Evolutionary conservation across 129 eudicot genomes (phyloP).

Genomic region (Rutidosis leptorrhynchoides): DNA sequence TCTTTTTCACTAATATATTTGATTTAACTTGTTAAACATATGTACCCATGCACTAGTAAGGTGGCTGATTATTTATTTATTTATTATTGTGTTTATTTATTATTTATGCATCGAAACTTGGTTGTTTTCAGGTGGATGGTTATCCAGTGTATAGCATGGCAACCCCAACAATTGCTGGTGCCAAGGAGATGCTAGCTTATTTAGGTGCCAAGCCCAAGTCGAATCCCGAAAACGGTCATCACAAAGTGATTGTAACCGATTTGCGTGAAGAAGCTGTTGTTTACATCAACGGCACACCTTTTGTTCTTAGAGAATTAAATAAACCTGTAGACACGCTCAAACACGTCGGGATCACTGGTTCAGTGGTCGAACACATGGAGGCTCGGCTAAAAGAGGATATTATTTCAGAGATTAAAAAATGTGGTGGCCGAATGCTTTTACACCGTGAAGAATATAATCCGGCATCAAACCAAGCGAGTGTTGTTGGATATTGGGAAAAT

Average conservation of each 20-base stretch:
- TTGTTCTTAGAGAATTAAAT: constrained; percentile 90
- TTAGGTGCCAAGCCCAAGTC: constrained; percentile 48
- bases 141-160: constrained; percentile 98
- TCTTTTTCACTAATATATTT: background rate
- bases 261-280: constrained; percentile 95
- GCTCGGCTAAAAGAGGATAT: constrained; percentile 89
- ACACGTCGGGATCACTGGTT: constrained; percentile 89
- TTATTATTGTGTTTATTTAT: too few species aligned
- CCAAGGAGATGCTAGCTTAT: constrained; percentile 82
- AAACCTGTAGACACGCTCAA: constrained; percentile 96
- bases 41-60: background rate
- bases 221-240: constrained; percentile 27
- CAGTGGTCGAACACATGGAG: constrained; percentile 97
- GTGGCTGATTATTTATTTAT: too few species aligned
- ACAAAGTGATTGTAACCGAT: constrained; percentile 71
- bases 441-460: constrained; percentile 96
- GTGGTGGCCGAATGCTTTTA: constrained; percentile 95
- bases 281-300: constrained; percentile 85
- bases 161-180: constrained; percentile 88
- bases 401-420: constrained; percentile 63
- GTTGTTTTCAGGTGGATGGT: constrained; percentile 66
- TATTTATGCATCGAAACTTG: constrained; percentile 1
- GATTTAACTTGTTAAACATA: constrained; percentile 3
- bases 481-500: constrained; percentile 96
- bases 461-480: constrained; percentile 55